Base-by-base conservation (phyloP, 805 yeast genomes). In the Metschnikowia cerradonensis region DNA sequence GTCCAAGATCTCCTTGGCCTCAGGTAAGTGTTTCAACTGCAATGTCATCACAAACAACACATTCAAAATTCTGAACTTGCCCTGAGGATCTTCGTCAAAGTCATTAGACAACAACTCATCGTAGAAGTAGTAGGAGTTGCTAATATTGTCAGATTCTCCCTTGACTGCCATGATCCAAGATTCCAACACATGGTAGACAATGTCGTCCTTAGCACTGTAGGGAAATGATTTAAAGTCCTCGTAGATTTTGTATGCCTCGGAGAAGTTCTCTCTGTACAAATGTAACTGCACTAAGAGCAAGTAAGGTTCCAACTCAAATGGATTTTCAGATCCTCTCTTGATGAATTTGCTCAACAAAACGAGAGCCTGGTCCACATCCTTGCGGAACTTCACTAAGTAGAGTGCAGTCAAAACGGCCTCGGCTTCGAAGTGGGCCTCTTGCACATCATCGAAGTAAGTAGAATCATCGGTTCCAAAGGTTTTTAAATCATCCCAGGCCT, bases 21-120 rank as follows among this genome's bases (percentile, higher is more conserved):
- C 97, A 2, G 91, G 92, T 50, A 81, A 73, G 62, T 91, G 87
- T 46, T 83, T 81, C 65, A 90, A 79, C 70, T 88, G 90, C 60
- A 91, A 70, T 54, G 91, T 90, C 52, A 90, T 76, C 10, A 83
- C 86, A 41, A 90, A 78, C 61, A 90, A 80, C 37, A 86, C 84
- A 49, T 59, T 66, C 58, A 86, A 77, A 15, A 70, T 53, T 50
- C 62, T 66, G 56, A 62, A 66, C 54, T 67, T 68, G 22, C 74
- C 72, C 39, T 60, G 64, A 4, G 60, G 52, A 47, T 72, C 77
- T 41, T 66, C 69, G 39, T 71, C 73, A 42, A 70, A 71, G 52
- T 70, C 75, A 11, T 60, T 54, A 11, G 86, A 83, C 40, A 90
- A 75, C 51, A 87, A 73, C 69, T 92, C 99, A 67, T 92, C 97